Evolutionary conservation across 148 eudicot species (phyloP), one percentile per base, ranked within the genome.

Genomic region (Persicaria tinctoria): DNA sequence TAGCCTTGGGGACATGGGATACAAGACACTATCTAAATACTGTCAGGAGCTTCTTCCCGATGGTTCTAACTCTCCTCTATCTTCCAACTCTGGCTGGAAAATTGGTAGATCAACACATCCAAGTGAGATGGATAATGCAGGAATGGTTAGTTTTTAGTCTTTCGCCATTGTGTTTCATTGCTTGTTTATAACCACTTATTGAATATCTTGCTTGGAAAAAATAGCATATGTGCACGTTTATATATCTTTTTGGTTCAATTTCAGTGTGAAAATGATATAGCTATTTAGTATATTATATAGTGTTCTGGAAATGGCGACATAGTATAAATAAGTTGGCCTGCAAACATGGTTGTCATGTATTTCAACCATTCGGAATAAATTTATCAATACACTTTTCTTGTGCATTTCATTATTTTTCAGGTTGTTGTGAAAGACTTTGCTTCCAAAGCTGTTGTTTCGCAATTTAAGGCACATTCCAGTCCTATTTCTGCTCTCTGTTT

Each of bases 391-490:
- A 32, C 48, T 14, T n/a, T 1, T 62, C 70, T 68, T 51, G 5
- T 55, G 12, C 7, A 47, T 45, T 74, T 47, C 23, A 8, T 81
- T 48, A 32, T 75, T 60, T 70, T 46, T 14, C 87, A 91, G 98
- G 98, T 93, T 47, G 85, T 93, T 64, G 93, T 93, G 44, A 84
- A 87, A 80, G 98, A 93, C 68, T 78, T 86, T 70, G 87, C 88
- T 41, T 82, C 84, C 73, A 89, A 89, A 84, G 79, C 85, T 72
- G 86, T 91, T 55, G 80, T 93, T 76, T 77, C 98, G 18, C 98
- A 93, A 76, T 93, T 93, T 76, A 90, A 84, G 79, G 98, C 98
- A 51, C 98, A 89, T 66, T 83, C 84, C 70, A 89, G 92, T 74
- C 89, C 94, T 69, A 93, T 93, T 72, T 84, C 90, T 23, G 85